A percentile compares a stretch with the other conserved stretches of the same genome.
Conservation (phyloP, 345 rosid genomes). For the Rhizophora apiculata region DNA sequence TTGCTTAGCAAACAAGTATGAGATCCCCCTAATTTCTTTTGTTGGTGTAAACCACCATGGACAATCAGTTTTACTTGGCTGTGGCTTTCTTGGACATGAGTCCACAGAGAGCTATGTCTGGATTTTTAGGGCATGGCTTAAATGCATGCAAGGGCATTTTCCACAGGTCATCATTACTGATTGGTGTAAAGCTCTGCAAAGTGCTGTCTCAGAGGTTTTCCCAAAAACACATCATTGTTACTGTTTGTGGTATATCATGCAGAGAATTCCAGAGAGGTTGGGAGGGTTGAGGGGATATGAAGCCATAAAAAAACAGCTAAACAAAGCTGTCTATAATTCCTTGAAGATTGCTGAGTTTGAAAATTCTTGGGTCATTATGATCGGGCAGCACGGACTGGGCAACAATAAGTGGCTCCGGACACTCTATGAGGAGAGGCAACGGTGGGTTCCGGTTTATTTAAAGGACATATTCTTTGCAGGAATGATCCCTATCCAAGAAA, state of each 20-base stretch:
- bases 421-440: conserved; percentile 11
- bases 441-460: conserved; percentile 13
- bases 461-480: conserved; percentile 10
- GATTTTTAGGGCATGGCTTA: conserved; percentile 31
- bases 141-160: conserved; percentile 19
- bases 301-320: conserved; percentile 20
- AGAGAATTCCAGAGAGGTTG: conserved; percentile 29
- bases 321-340: conserved; percentile 23
- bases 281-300: conserved; percentile 33
- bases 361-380: conserved; percentile 30
- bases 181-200: conserved; percentile 17
- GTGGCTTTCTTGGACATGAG: conserved; percentile 33
- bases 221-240: conserved; percentile 25
- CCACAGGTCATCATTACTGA: conserved; percentile 30
- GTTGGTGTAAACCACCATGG: conserved; percentile 33
- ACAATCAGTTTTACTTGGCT: conserved; percentile 30
- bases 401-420: conserved; percentile 26
- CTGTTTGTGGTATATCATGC: conserved; percentile 27
- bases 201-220: conserved; percentile 19
- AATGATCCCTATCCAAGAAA: conserved; percentile 2
- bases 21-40: conserved; percentile 34
- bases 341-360: conserved; percentile 33
- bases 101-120: conserved; percentile 23
- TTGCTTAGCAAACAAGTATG: conserved; percentile 24
- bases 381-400: conserved; percentile 24